Evolutionary conservation across 805 yeast species (phyloP).

Genomic region (Diddensiella caesifluorescens): DNA sequence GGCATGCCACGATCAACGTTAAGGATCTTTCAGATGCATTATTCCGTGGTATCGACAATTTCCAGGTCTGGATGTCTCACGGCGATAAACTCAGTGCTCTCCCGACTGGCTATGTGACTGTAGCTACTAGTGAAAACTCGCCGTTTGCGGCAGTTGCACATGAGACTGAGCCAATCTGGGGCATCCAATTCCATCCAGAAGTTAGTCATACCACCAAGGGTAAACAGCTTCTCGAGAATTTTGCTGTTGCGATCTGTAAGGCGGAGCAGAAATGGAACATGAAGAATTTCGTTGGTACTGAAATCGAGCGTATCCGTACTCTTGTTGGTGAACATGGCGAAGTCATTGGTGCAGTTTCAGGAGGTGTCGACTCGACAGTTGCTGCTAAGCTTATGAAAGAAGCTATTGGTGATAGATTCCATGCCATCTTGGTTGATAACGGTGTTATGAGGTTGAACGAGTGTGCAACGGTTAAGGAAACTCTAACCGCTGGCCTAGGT

Average conservation of each 20-base stretch:
- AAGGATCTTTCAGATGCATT: conserved; percentile 61
- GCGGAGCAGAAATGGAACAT: conserved; percentile 92
- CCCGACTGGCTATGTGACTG: conserved; percentile 82
- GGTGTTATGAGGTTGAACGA: conserved; percentile 96
- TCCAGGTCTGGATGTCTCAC: conserved; percentile 99
- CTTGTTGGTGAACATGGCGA: conserved; percentile 97
- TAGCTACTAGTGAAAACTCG: conserved; percentile 89
- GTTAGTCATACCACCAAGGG: conserved; percentile 95
- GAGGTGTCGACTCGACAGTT: conserved; percentile 99
- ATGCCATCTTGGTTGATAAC: conserved; percentile 95
- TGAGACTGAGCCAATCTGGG: conserved; percentile 67
- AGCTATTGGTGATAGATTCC: conserved; percentile 98
- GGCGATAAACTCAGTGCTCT: conserved; percentile 91
- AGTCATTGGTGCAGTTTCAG: conserved; percentile 98
- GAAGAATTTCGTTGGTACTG: conserved; percentile 96
- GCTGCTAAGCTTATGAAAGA: conserved; percentile 97
- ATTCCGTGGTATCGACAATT: conserved; percentile 85
- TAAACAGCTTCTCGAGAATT: conserved; percentile 78
- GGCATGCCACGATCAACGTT: conserved; percentile 86
- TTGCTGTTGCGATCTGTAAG: conserved; percentile 85
- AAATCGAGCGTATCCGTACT: conserved; percentile 83
- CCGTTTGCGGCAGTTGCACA: conserved; percentile 92
- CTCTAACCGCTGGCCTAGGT: conserved; percentile 88
- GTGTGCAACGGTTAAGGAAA: conserved; percentile 81
- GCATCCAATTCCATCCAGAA: conserved; percentile 99